phyloP scores from a whole-genome alignment of 495 filamentous ascomycete genomes.

The Immersiella caudata region DNA sequence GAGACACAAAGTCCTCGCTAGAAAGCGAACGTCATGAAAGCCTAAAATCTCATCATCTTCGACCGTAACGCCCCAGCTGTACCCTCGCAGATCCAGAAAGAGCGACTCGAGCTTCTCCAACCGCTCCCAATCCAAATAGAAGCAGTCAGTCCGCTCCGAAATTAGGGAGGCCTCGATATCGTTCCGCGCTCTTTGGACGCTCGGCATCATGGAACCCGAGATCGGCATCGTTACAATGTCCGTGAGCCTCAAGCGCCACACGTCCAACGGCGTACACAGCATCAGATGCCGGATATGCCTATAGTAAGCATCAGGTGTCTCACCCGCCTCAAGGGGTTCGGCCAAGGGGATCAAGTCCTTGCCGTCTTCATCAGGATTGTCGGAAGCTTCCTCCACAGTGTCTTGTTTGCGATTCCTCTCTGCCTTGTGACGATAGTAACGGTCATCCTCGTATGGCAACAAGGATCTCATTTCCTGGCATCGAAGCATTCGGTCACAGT shows the following conservation, averaged over 20 bases:
- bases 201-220: neutral
- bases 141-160: slow-evolving; percentile 14
- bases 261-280: neutral
- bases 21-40: slow-evolving; percentile 2
- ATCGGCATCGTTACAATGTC: slow-evolving; percentile 7
- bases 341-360: neutral
- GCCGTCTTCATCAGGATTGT: neutral
- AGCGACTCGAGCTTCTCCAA: slow-evolving; percentile 26
- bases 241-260: neutral
- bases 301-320: neutral
- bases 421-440: neutral
- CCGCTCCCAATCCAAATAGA: slow-evolving; percentile 20
- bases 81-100: slow-evolving; percentile 25
- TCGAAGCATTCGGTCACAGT: neutral
- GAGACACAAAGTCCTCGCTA: slow-evolving; percentile 6
- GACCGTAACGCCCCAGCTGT: neutral
- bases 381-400: neutral
- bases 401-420: neutral
- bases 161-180: neutral
- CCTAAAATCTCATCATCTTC: neutral
- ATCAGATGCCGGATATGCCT: slow-evolving; percentile 15
- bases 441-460: slow-evolving; percentile 4
- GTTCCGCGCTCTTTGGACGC: neutral
- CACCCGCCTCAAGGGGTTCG: neutral
- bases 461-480: neutral